These are phyloP conservation scores for Alternaria hordeiaustralica DNA, from an alignment of 2,329 filamentous ascomycete genomes.

Conservation along the genomic window DNA sequence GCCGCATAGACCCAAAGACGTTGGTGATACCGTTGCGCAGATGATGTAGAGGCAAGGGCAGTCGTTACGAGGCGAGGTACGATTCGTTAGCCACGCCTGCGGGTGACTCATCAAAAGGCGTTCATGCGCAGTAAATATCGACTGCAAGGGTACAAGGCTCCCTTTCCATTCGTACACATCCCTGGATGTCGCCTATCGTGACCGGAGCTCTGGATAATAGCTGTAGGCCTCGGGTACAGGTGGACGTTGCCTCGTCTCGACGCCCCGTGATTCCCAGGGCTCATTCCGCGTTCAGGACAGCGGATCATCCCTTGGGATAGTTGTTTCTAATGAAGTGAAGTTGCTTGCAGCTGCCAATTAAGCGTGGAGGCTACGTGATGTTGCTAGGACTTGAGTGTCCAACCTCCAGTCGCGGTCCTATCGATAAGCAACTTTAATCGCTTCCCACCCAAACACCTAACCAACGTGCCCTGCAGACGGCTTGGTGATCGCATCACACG, in stretches of 20 bases:
- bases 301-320: neutral
- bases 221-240: neutral
- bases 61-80: neutral
- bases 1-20: neutral
- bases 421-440: neutral
- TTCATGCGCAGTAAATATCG: neutral
- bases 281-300: neutral
- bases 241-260: neutral
- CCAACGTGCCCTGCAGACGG: neutral
- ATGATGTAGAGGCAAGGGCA: neutral
- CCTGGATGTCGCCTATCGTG: neutral
- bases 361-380: neutral
- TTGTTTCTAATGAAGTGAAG: neutral
- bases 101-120: neutral
- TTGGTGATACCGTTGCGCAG: neutral
- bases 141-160: neutral
- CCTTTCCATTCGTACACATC: neutral
- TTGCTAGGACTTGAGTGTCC: neutral
- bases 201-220: neutral
- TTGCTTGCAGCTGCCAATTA: neutral
- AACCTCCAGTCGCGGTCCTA: neutral
- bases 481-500: neutral
- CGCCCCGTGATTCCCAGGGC: neutral
- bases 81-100: neutral
- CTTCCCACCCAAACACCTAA: conserved; percentile 43